Evolutionary conservation across 441 rosid genomes (phyloP).

Genomic region (Eutrema salsugineum): DNA sequence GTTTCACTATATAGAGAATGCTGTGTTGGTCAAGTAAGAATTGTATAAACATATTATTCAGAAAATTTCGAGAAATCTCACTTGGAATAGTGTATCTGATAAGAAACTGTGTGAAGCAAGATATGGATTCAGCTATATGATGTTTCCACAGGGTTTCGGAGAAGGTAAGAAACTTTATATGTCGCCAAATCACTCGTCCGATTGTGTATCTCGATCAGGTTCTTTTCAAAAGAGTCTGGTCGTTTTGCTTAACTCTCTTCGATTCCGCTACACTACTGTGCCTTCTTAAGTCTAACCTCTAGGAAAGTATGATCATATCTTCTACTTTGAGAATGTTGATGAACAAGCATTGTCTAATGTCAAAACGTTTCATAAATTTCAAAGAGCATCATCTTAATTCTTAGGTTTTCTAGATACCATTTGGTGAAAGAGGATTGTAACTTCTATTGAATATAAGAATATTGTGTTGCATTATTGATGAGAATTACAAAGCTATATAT

Average conservation of each 20-base stretch:
- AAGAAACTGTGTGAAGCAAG: constrained; percentile 91
- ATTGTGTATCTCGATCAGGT: background rate
- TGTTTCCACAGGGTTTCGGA: constrained; percentile 91
- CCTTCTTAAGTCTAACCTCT: background rate
- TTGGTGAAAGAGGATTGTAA: too few relatives aligned
- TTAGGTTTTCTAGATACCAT: too few relatives aligned
- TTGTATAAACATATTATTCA: background rate
- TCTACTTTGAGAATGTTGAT: too few relatives aligned
- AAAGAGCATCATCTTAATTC: background rate
- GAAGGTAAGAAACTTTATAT: constrained; percentile 39
- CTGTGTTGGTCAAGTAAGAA: constrained; percentile 71
- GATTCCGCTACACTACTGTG: background rate
- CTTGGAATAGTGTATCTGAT: constrained; percentile 73
- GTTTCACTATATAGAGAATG: constrained; percentile 84
- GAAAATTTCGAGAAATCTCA: constrained; percentile 21
- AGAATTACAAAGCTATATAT: too few relatives aligned
- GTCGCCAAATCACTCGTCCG: background rate
- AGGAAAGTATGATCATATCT: background rate
- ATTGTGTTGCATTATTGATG: too few relatives aligned
- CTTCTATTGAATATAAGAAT: too few relatives aligned
- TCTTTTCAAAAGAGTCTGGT: background rate
- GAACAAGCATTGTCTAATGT: background rate
- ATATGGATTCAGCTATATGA: constrained; percentile 86
- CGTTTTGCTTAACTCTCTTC: background rate
- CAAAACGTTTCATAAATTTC: background rate